Base-by-base conservation (phyloP, 2,329 filamentous ascomycete genomes). In the Penicillium sp. region DNA sequence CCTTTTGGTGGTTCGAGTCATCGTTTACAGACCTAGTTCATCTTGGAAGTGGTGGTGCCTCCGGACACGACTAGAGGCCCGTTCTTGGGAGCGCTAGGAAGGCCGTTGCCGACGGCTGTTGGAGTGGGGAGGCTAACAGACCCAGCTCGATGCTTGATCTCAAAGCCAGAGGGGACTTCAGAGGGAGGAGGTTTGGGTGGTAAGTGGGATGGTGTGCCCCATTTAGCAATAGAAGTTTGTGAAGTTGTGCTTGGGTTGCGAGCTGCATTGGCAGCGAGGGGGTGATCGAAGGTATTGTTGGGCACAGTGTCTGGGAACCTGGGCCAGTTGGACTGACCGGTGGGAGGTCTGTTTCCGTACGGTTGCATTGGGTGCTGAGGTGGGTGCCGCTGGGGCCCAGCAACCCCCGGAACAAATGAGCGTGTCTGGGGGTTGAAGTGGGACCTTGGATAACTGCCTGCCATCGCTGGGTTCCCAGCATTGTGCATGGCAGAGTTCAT, bases 341-440 rank as follows among this genome's bases (percentile, higher is more conserved):
- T 6, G n/a, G 10, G 55, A 26, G 69, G 38, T 35, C 71, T 66
- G 16, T 53, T 60, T 35, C 63, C 46, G 64, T 75, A 76, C 25
- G 70, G 55, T 61, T 67, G 69, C 65, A 71, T 68, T 56, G 57
- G 62, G 65, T 69, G 69, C 37, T 73, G 73, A 30, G 66, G 67
- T 57, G 57, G 71, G 57, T 76, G 74, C 52, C 76, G 75, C 13
- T 67, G 56, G 14, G 70, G 64, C 38, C 73, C 62, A 35, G 70
- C 68, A 46, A 85, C 81, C 55, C 82, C 83, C 1, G 94, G 94
- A 26, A 97, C 86, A 76, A 98, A 97, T 0, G 93, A 91, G 72
- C 96, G 91, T 16, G 91, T 97, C 79, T 96, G 93, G 0, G 93
- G 94, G 73, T 97, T 97, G 80, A 98, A 97, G 13, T 90, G 87